Percentiles rank a stretch among this genome's conserved stretches.
Evolutionary conservation across 75 land plant genomes (phyloP).

Genomic region (Azolla pinnata): DNA sequence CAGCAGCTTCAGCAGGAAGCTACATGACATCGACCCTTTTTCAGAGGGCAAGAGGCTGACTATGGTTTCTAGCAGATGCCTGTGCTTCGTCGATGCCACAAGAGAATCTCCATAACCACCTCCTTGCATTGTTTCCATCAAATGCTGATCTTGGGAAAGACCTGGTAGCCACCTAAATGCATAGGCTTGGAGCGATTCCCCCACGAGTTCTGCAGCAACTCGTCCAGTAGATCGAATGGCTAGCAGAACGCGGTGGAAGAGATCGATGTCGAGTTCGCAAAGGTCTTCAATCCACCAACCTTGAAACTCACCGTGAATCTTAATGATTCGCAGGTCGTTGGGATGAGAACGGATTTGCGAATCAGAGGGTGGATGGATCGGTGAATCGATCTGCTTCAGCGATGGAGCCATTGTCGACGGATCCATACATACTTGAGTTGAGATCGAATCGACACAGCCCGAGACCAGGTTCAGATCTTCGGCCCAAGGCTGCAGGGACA

Average conservation of each 20-base stretch:
- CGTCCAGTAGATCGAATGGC: constrained; percentile 44
- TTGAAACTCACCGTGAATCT: constrained; percentile 39
- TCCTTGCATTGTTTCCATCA: constrained; percentile 7
- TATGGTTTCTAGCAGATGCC: constrained; percentile 45
- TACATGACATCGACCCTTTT: constrained; percentile 42
- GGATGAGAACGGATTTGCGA: constrained; percentile 22
- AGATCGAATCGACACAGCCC: constrained; percentile 62
- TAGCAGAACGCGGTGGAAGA: constrained; percentile 44
- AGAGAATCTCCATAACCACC: constrained; percentile 28
- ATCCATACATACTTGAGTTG: constrained; percentile 38
- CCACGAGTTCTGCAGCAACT: constrained; percentile 34
- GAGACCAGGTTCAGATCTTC: constrained; percentile 67
- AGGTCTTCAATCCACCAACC: constrained; percentile 74
- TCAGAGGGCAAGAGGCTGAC: constrained; percentile 49
- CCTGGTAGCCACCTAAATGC: constrained; percentile 53
- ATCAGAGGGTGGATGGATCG: constrained; percentile 7
- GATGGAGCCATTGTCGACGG: too few relatives aligned
- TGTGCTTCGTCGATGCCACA: constrained; percentile 39
- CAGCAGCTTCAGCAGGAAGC: constrained; percentile 46
- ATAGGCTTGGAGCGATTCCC: constrained; percentile 48
- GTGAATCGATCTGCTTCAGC: constrained; percentile 52
- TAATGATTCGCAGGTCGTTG: constrained; percentile 16
- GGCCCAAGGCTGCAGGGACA: constrained; percentile 48
- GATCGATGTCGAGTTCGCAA: constrained; percentile 45
- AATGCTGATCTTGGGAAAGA: constrained; percentile 20